phyloP scores from a whole-genome alignment of 2,329 filamentous ascomycete species.

The Phyllosticta citriasiana region DNA sequence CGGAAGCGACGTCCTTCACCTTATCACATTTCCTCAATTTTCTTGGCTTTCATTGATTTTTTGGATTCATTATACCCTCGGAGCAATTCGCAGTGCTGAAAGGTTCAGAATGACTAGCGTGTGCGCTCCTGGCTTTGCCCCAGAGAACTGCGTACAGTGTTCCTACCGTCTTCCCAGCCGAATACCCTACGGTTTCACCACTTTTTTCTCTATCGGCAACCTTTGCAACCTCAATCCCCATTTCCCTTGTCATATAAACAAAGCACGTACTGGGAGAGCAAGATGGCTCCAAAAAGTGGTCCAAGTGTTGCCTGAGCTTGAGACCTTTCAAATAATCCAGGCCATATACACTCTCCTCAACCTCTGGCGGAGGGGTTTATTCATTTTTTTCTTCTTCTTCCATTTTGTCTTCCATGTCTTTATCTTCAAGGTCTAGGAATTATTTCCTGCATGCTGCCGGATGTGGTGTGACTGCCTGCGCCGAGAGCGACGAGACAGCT shows the following conservation, averaged over 20 bases:
- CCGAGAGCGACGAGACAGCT: background rate
- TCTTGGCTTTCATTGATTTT: constrained; percentile 1
- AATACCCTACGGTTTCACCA: background rate
- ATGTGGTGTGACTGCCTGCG: background rate
- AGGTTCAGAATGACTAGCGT: constrained; percentile 7
- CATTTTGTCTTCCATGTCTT: background rate
- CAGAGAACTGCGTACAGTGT: background rate
- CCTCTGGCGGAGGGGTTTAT: background rate
- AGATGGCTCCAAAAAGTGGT: background rate
- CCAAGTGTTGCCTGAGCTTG: background rate
- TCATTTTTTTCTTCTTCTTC: background rate
- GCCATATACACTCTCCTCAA: background rate
- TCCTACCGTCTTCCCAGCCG: background rate
- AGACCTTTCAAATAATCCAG: background rate
- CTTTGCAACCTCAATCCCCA: background rate
- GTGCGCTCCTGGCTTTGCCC: background rate
- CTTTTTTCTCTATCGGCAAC: background rate
- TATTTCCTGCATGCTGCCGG: background rate
- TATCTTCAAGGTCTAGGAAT: background rate
- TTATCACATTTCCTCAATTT: constrained; percentile 3
- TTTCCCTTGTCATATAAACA: background rate
- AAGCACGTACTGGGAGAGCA: background rate
- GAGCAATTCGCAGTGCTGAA: constrained; percentile 9
- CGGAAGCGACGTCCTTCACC: background rate
- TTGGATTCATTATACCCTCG: constrained; percentile 12